Evolutionary conservation across 1,139 yeast genomes (phyloP), one percentile per base, ranked within the genome.

Genomic region (Candida pseudocylindracea): DNA sequence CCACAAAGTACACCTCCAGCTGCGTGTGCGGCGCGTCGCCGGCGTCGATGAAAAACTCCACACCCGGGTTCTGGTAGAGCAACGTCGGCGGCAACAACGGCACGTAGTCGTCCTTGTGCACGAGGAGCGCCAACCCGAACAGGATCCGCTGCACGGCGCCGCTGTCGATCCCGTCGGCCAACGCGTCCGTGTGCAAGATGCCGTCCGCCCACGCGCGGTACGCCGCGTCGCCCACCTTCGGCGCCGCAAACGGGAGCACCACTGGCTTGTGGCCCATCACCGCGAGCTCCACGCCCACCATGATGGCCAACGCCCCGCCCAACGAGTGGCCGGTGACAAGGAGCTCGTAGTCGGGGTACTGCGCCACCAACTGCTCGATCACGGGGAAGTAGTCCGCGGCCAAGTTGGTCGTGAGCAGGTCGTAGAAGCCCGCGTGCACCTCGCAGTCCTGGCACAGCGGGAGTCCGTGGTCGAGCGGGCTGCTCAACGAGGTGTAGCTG

Each of bases 241-340:
- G 79, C 15, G 68, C 58, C 2, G 74, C 85, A 49, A 54, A 69
- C 1, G 74, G 60, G 8, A 72, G 49, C 1, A 72, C 66, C 30
- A 63, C 46, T 0, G 75, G 72, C 7, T 57, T 48, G 34, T 52
- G 54, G 0, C 76, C 78, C 43, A 64, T 42, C 8, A 63, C 40
- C 37, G 55, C 55, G 35, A 68, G 55, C 42, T 74, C 83, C 20
- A 71, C 54, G 0, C 75, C 83, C 10, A 68, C 59, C 29, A 76
- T 49, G 10, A 59, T 48, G 0, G 81, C 73, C 35, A 73, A 49
- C 0, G 81, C 80, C 2, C 73, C 88, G 1, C 88, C 91, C 26
- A 75, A 47, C 0, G 88, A 75, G 49, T 75, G 88, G 0, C 88
- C 88, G 2, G 67, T 52, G 2, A 73, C 56, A 4, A 64, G 57